Conservation (phyloP, 2,329 filamentous ascomycete species). For the Scorias spongiosa region DNA sequence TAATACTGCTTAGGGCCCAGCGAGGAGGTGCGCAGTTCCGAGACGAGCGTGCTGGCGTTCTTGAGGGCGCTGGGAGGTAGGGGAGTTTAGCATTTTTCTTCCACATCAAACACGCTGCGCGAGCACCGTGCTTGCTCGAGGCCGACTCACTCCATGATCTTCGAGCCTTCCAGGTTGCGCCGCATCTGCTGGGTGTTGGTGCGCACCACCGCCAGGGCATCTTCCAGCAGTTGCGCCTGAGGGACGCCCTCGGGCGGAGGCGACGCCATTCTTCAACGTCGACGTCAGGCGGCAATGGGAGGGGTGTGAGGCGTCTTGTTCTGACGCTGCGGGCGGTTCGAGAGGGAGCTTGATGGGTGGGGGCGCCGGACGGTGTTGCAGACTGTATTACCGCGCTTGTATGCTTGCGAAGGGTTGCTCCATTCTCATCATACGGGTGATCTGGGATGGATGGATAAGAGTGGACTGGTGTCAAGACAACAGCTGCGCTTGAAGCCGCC, state of each 20-base stretch:
- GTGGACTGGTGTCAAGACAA: background rate
- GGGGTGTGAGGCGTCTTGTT: no score
- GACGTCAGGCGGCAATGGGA: background rate
- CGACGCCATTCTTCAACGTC: slow-evolving; percentile 25
- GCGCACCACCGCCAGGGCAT: slow-evolving; percentile 89
- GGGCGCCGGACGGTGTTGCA: no score
- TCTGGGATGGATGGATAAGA: no score
- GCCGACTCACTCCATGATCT: slow-evolving; percentile 74
- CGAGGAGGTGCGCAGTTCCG: slow-evolving; percentile 93
- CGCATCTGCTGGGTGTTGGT: slow-evolving; percentile 96
- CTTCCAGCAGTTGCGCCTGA: slow-evolving; percentile 81
- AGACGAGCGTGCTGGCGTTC: slow-evolving; percentile 82
- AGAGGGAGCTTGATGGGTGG: no score
- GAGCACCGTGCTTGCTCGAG: slow-evolving; percentile 75
- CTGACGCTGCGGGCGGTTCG: no score
- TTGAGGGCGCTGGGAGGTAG: background rate
- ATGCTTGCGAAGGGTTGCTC: no score
- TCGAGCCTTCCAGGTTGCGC: slow-evolving; percentile 91
- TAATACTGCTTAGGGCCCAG: slow-evolving; percentile 99
- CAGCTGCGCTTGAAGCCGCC: background rate
- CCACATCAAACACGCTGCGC: background rate
- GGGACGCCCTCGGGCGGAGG: slow-evolving; percentile 35
- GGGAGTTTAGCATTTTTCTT: background rate
- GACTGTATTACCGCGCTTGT: no score
- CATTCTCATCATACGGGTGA: no score